Evolutionary conservation across 2,329 filamentous ascomycete species (phyloP).

Genomic region (Aotearoamyces nothofagi): DNA sequence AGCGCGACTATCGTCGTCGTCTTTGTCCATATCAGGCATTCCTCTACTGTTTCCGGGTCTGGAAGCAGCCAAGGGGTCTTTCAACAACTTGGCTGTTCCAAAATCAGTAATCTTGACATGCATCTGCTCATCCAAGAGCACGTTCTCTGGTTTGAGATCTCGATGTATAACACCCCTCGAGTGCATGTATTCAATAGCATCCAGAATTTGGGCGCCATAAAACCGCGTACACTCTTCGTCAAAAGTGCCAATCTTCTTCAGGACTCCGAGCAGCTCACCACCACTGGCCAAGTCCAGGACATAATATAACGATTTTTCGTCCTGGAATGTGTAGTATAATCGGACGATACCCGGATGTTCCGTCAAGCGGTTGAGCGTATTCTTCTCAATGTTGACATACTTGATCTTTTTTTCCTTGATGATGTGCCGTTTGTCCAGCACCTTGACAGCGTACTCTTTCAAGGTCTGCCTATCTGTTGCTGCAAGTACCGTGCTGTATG

Average conservation of each 20-base stretch:
- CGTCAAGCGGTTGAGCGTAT: constrained; percentile 88
- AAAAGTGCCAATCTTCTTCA: constrained; percentile 91
- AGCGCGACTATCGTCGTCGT: constrained; percentile 54
- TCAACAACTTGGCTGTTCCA: constrained; percentile 88
- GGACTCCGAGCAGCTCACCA: constrained; percentile 77
- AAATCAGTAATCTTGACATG: constrained; percentile 99
- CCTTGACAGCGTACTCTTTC: constrained; percentile 96
- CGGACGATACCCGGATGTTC: constrained; percentile 95
- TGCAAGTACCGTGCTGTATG: constrained; percentile 89
- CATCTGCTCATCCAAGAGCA: constrained; percentile 88
- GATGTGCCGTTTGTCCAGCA: constrained; percentile 95
- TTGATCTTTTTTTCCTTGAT: constrained; percentile 99
- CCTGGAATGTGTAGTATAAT: constrained; percentile 97
- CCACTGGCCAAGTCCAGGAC: constrained; percentile 87
- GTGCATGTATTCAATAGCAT: constrained; percentile 97
- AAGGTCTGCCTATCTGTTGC: constrained; percentile 87
- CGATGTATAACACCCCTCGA: constrained; percentile 89
- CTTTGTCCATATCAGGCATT: constrained; percentile 21
- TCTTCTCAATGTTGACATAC: constrained; percentile 99
- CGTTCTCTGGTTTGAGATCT: constrained; percentile 93
- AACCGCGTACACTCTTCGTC: constrained; percentile 90
- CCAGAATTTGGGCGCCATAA: constrained; percentile 89
- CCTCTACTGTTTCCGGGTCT: constrained; percentile 18
- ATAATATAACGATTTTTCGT: constrained; percentile 91
- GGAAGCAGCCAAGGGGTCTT: constrained; percentile 31